Conservation (phyloP, 2,329 filamentous ascomycete genomes). For the Helicocarpus griseus region DNA sequence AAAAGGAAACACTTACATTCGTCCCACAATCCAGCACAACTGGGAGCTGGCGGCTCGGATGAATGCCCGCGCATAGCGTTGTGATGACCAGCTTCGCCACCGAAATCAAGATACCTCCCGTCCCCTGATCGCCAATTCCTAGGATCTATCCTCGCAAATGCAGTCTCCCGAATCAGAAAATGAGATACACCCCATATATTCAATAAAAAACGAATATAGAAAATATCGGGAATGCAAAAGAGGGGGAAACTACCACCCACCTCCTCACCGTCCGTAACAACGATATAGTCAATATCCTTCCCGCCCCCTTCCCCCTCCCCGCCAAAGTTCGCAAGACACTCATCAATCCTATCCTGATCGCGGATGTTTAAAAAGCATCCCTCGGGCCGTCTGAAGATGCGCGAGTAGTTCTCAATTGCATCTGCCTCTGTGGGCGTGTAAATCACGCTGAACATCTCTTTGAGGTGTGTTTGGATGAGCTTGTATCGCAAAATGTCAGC, state of each 20-base stretch:
- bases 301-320: slow-evolving; percentile 49
- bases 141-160: slow-evolving; percentile 50
- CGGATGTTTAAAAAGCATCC: slow-evolving; percentile 73
- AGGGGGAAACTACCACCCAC: no score
- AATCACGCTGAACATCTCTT: slow-evolving; percentile 84
- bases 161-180: no score
- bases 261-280: slow-evolving; percentile 62
- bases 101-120: slow-evolving; percentile 74
- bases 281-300: slow-evolving; percentile 80
- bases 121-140: slow-evolving; percentile 82
- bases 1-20: slow-evolving; percentile 49
- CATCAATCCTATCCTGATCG: slow-evolving; percentile 55
- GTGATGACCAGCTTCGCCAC: slow-evolving; percentile 74
- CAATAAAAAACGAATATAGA: no score
- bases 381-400: slow-evolving; percentile 66
- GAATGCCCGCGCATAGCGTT: slow-evolving; percentile 77
- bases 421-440: slow-evolving; percentile 88
- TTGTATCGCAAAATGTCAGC: slow-evolving; percentile 22
- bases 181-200: no score
- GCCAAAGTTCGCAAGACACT: slow-evolving; percentile 60
- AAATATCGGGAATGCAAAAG: no score
- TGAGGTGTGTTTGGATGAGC: slow-evolving; percentile 66
- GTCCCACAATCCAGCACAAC: slow-evolving; percentile 83
- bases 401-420: slow-evolving; percentile 75
- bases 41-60: slow-evolving; percentile 66